Conservation (phyloP, 495 filamentous ascomycete species). For the Tuber indicum region DNA sequence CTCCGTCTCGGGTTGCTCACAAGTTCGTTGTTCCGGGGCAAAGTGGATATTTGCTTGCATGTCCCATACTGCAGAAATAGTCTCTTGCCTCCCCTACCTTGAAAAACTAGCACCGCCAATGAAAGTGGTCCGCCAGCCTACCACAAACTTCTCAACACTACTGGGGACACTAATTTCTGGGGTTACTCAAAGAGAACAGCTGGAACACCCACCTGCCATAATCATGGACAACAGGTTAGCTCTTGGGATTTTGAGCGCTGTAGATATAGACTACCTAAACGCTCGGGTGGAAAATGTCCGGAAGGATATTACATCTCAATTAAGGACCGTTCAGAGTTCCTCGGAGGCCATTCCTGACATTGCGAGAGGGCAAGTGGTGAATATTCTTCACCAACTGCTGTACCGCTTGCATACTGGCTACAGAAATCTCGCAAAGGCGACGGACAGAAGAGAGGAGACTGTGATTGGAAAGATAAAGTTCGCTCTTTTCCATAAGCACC, state of each 20-base stretch:
- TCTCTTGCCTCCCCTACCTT: too few relatives aligned
- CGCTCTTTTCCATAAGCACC: slow-evolving; percentile 28
- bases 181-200: too few relatives aligned
- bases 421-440: slow-evolving; percentile 35
- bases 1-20: too few relatives aligned
- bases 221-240: neutral
- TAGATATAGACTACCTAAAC: slow-evolving; percentile 41
- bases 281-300: slow-evolving; percentile 44
- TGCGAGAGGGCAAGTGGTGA: slow-evolving; percentile 40
- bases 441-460: slow-evolving; percentile 11
- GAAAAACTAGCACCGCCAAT: too few relatives aligned
- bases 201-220: neutral
- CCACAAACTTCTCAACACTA: too few relatives aligned
- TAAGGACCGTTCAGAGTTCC: slow-evolving; percentile 43
- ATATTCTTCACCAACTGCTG: slow-evolving; percentile 40
- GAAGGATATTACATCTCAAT: slow-evolving; percentile 40
- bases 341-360: slow-evolving; percentile 43
- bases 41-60: too few relatives aligned
- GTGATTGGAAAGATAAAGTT: slow-evolving; percentile 10
- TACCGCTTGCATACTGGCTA: slow-evolving; percentile 40
- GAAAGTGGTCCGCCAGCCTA: too few relatives aligned
- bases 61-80: too few relatives aligned
- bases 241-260: slow-evolving; percentile 12
- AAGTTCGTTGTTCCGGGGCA: too few relatives aligned
- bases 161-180: too few relatives aligned